Evolutionary conservation across 2,329 filamentous ascomycete species (phyloP).

Genomic region (Pleoardoris graminearum): DNA sequence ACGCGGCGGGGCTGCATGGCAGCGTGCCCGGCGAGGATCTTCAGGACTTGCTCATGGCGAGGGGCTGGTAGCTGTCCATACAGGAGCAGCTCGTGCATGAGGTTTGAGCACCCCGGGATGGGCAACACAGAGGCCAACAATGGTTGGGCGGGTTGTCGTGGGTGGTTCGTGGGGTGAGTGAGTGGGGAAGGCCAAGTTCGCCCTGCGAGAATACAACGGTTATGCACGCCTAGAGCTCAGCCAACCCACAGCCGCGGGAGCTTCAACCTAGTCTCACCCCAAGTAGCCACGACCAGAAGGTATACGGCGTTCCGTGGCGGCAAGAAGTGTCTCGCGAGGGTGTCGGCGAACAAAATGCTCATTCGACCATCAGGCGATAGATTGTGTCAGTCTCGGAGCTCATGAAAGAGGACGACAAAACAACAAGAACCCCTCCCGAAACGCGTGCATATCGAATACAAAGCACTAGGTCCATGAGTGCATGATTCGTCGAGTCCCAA

Average conservation of each 20-base stretch:
- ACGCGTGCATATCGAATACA: neutral
- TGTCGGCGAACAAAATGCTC: slow-evolving; percentile 15
- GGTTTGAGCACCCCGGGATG: slow-evolving; percentile 9
- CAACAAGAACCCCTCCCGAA: neutral
- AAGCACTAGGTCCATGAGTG: neutral
- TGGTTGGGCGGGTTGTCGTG: slow-evolving; percentile 11
- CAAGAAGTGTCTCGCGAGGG: slow-evolving; percentile 6
- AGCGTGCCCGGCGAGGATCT: slow-evolving; percentile 64
- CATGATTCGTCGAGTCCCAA: neutral
- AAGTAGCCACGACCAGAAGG: too few species aligned
- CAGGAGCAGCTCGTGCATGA: slow-evolving; percentile 66
- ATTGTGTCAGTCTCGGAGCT: neutral
- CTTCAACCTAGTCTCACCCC: too few species aligned
- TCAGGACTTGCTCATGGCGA: slow-evolving; percentile 63
- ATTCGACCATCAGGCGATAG: slow-evolving; percentile 29
- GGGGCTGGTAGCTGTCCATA: slow-evolving; percentile 61
- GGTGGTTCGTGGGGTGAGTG: slow-evolving; percentile 30
- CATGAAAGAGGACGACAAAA: neutral
- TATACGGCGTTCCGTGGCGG: slow-evolving; percentile 22
- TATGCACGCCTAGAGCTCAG: too few species aligned
- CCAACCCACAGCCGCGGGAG: too few species aligned
- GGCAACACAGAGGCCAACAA: slow-evolving; percentile 32
- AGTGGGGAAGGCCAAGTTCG: too few species aligned
- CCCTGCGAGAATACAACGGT: too few species aligned
- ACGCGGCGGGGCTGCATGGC: slow-evolving; percentile 62